These are phyloP conservation scores for Emmonsiellopsis sp. DNA, from an alignment of 2,329 filamentous ascomycete species.

Conservation along the genomic window DNA sequence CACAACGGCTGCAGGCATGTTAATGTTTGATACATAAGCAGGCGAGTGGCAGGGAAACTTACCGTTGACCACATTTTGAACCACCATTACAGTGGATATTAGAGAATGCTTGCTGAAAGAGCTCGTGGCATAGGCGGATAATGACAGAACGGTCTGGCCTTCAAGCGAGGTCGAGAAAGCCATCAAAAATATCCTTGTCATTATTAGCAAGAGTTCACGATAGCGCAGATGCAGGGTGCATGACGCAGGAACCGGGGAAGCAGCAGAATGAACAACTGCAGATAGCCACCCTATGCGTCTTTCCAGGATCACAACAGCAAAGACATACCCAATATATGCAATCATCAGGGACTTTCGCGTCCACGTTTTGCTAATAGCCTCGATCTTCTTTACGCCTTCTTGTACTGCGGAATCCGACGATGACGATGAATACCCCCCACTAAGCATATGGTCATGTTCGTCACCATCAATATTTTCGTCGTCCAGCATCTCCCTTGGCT, in stretches of 20 bases:
- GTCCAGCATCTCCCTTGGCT: slow-evolving; percentile 5
- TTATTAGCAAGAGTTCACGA: neutral
- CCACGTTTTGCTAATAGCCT: slow-evolving; percentile 46
- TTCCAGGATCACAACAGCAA: neutral
- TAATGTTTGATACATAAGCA: slow-evolving; percentile 29
- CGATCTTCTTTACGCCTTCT: slow-evolving; percentile 43
- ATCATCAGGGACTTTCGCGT: slow-evolving; percentile 39
- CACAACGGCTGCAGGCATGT: slow-evolving; percentile 43
- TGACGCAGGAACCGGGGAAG: neutral
- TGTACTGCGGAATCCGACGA: slow-evolving; percentile 24
- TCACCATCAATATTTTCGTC: neutral
- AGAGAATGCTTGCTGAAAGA: slow-evolving; percentile 56
- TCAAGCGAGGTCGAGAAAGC: slow-evolving; percentile 60
- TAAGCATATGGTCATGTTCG: neutral
- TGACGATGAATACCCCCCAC: slow-evolving; percentile 5
- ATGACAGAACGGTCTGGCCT: slow-evolving; percentile 52
- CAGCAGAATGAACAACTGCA: neutral
- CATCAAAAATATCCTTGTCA: slow-evolving; percentile 48
- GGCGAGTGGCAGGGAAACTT: slow-evolving; percentile 13
- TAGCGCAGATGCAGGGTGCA: neutral
- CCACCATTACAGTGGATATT: slow-evolving; percentile 55
- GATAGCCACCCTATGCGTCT: neutral
- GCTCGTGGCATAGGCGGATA: slow-evolving; percentile 58
- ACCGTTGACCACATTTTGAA: slow-evolving; percentile 57
- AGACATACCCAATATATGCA: slow-evolving; percentile 26